A percentile compares a stretch with the other conserved stretches of the same genome.
phyloP scores from a whole-genome alignment of 2,329 filamentous ascomycete species.

The Triangularia setosa region DNA sequence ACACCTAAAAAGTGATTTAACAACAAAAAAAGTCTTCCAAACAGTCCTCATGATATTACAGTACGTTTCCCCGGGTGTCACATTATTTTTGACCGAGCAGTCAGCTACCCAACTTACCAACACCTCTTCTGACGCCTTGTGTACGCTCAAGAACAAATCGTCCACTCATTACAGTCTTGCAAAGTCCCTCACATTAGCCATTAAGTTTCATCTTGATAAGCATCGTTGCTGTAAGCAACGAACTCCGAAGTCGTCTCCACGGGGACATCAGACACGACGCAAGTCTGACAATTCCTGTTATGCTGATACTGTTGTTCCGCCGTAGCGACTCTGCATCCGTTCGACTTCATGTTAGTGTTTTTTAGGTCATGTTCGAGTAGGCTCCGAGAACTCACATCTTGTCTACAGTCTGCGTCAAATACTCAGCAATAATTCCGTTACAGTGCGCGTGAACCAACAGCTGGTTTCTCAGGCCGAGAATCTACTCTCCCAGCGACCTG shows the following conservation, averaged over 20 bases:
- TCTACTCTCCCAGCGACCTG: neutral
- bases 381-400: neutral
- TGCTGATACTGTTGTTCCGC: neutral
- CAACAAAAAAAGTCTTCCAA: neutral
- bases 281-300: neutral
- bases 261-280: neutral
- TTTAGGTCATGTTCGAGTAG: too few relatives aligned
- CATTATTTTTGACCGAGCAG: neutral
- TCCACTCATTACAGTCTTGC: neutral
- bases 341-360: neutral
- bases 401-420: neutral
- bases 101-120: neutral
- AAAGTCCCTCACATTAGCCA: neutral
- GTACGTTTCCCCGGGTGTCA: neutral
- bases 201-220: neutral
- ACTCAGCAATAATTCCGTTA: neutral
- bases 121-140: neutral
- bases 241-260: neutral
- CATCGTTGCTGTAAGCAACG: neutral
- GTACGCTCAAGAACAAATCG: neutral
- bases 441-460: neutral
- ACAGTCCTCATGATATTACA: neutral
- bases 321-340: neutral
- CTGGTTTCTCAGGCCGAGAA: neutral
- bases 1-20: neutral